These are phyloP conservation scores for Forsythia viridissima DNA, from an alignment of 257 asterid genomes.

Conservation along the genomic window DNA sequence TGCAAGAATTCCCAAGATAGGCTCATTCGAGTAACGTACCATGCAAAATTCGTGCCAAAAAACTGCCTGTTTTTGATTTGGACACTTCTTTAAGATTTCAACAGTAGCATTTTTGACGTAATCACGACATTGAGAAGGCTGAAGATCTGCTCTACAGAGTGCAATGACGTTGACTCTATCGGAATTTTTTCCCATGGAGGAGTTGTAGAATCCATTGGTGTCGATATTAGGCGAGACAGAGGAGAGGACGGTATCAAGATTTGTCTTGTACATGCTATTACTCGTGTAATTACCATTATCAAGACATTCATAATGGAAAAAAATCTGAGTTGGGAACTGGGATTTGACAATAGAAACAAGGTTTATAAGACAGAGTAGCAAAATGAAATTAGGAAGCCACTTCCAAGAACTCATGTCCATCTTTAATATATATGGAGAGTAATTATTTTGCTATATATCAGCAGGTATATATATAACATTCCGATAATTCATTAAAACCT, in stretches of 20 bases:
- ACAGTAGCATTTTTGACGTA: background rate
- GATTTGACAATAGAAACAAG: background rate
- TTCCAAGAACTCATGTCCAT: background rate
- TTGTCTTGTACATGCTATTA: background rate
- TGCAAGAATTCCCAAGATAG: background rate
- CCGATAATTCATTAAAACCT: background rate
- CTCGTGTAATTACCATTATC: background rate
- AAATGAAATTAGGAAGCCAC: background rate
- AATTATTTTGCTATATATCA: background rate
- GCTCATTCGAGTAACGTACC: background rate
- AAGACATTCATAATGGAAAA: background rate
- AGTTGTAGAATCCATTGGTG: slow-evolving; percentile 7
- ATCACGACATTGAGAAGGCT: background rate
- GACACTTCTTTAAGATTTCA: background rate
- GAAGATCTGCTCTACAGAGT: background rate
- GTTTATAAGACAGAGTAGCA: background rate
- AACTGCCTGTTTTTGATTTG: background rate
- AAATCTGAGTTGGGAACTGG: background rate
- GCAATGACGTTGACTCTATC: slow-evolving; percentile 8
- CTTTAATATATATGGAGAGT: background rate
- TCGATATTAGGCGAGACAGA: background rate
- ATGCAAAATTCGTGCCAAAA: background rate
- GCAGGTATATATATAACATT: background rate
- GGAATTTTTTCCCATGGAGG: background rate
- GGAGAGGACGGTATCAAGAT: background rate